A percentile compares a stretch with the other conserved stretches of the same genome.
These are phyloP conservation scores for Magnaporthiopsis incrustans DNA, from an alignment of 2,329 filamentous ascomycete genomes.

Conservation along the genomic window DNA sequence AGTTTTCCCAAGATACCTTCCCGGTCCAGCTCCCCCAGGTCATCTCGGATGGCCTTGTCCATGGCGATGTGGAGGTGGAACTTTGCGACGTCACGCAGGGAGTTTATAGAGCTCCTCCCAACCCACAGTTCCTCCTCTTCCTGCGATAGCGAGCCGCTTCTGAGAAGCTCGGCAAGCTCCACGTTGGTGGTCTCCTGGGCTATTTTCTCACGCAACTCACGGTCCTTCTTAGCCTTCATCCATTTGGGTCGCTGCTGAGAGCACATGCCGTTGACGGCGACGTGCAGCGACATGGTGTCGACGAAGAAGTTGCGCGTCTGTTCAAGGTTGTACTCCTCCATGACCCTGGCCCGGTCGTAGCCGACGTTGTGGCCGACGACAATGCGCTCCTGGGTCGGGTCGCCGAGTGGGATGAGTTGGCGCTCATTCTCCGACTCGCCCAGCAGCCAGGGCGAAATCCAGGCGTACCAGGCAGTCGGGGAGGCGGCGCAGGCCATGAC, in stretches of 20 bases:
- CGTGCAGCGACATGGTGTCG: constrained; percentile 97
- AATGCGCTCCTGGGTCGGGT: constrained; percentile 63
- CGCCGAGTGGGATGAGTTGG: constrained; percentile 82
- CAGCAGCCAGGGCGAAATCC: constrained; percentile 92
- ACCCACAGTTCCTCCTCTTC: constrained; percentile 97
- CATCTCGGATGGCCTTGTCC: constrained; percentile 79
- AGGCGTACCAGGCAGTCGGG: constrained; percentile 89
- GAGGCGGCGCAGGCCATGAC: constrained; percentile 95
- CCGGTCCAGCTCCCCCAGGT: constrained; percentile 76
- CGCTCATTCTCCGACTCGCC: constrained; percentile 68
- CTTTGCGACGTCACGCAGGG: constrained; percentile 86
- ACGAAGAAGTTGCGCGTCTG: constrained; percentile 83
- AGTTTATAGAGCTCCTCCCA: constrained; percentile 89
- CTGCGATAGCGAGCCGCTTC: constrained; percentile 58
- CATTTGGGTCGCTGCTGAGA: constrained; percentile 91
- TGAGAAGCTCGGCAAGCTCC: constrained; percentile 64
- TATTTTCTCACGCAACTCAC: constrained; percentile 74
- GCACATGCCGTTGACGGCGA: constrained; percentile 98
- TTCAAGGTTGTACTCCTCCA: constrained; percentile 79
- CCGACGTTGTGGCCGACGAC: constrained; percentile 94
- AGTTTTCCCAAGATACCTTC: constrained; percentile 61
- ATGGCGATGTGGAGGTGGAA: constrained; percentile 90
- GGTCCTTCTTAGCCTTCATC: constrained; percentile 93
- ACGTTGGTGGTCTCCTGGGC: constrained; percentile 61
- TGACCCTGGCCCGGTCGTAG: constrained; percentile 80